Base-by-base conservation (phyloP, 2,329 filamentous ascomycete genomes). In the Pezicula neosporulosa region DNA sequence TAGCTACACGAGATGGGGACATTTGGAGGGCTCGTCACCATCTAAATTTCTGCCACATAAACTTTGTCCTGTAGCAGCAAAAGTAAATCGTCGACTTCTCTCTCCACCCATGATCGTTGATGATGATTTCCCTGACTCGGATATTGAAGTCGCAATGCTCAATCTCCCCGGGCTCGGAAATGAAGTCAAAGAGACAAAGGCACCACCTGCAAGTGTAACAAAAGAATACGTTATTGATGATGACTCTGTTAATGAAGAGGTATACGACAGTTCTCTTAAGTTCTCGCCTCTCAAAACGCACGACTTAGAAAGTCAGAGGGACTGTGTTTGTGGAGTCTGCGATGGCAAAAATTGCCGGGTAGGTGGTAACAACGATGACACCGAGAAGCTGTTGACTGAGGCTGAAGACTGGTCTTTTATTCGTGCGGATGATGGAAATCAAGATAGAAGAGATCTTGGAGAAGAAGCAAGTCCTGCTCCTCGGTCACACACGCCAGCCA, bases 241-340 rank as follows among this genome's bases (percentile, higher is more conserved):
- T 44, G 46, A 51, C 28, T 43, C 41, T 27, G 48, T 50, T 7
- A 51, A 52, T 39, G 50, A 46, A 37, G 59, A 62, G 54, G 49
- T 62, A 56, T 65, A 62, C 46, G 61, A 63, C 42, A 56, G 52
- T 27, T 53, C 50, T 56, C 59, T 64, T 47, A 59, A 64, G 47
- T 61, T 59, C 42, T 63, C 63, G 10, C 56, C 61, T 47, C 58
- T 51, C 15, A 59, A 55, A 9, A 42, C 47, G 16, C 39, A 24
- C 18, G 19, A 9, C 7, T 28, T 47, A 36, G 33, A 8, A 24
- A n/a, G 16, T 41, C 10, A 36, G n/a, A 24, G 38, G 33, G 19
- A 16, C 15, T 21, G 12, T 42, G 16, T 42, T 13, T 12, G 19
- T 21, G 19, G 15, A n/a, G 41, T 36, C 8, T 30, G 24, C 3